Evolutionary conservation across 305 asterid species (phyloP).

Genomic region (Fraxinus dipetala): DNA sequence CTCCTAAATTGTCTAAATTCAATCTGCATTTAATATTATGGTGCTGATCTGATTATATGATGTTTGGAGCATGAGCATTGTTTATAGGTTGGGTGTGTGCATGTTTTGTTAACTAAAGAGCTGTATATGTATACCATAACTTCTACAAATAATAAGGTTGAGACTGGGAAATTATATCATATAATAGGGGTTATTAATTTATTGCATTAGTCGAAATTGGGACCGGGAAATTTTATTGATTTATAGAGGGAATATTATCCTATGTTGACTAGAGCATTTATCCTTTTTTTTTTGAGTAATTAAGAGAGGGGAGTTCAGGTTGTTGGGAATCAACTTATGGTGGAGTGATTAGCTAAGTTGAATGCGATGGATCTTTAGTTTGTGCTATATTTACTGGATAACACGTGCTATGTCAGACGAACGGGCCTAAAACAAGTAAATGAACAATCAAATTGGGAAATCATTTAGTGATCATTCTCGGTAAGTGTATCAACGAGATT

Average conservation of each 20-base stretch:
- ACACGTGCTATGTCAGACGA: background rate
- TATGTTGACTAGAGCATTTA: background rate
- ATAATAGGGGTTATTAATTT: background rate
- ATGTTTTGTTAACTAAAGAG: background rate
- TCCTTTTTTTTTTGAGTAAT: background rate
- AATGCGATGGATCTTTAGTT: background rate
- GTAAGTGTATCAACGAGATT: background rate
- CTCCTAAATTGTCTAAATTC: conserved; percentile 9
- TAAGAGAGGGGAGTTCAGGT: background rate
- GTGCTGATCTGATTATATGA: conserved; percentile 4
- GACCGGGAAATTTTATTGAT: background rate
- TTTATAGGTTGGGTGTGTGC: background rate
- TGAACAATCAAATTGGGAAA: background rate
- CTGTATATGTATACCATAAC: background rate
- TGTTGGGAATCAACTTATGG: background rate
- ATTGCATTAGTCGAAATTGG: background rate
- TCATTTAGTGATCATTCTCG: background rate
- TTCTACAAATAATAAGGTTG: background rate
- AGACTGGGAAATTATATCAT: background rate
- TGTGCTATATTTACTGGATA: background rate
- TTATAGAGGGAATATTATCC: background rate
- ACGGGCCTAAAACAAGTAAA: background rate
- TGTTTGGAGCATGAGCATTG: conserved; percentile 4
- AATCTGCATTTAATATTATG: conserved; percentile 14
- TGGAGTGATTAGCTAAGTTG: background rate